Base-by-base conservation (phyloP, 257 asterid species). In the Rehmannia glutinosa region DNA sequence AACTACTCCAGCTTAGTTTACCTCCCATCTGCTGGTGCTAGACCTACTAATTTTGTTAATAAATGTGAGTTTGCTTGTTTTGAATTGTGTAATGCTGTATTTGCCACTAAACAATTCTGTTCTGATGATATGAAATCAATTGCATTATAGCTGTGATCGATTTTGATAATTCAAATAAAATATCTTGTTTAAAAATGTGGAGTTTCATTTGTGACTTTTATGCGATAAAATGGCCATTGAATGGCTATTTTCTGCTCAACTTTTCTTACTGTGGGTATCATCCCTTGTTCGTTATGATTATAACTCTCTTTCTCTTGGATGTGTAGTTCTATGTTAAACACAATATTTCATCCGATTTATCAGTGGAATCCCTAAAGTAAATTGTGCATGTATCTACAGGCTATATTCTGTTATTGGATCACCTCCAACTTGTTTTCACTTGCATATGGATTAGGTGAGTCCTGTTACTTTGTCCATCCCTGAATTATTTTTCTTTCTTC, bases 381-480 rank as follows among this genome's bases (percentile, higher is more conserved):
- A 35, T 32, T 50, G n/a, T 62, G 6, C 12, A 2, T 63, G 5
- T 70, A 28, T 72, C 38, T 71, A 70, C 96, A 93, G 99, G 97
- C 92, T 50, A 57, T 93, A 66, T 93, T 93, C 77, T 93, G 92
- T 77, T 93, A 90, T 61, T 93, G 99, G 99, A 75, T 93, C 55
- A 86, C 97, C 61, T 83, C 96, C 80, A 93, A 85, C 81, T 25
- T 93, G 67, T 93, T 84, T 76, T 90, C 99, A 10, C 89, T 93
- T 68, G 30, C 80, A 52, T 93, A 86, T 66, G 97, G 99, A 61
- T 67, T 76, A 52, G 87, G 99, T 88, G 43, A 83, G 90, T 83
- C 70, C 24, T 19, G 43, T 60, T 33, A 24, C n/a, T 20, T 51
- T 25, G 32, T 42, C 56, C n/a, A 17, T 67, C 30, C 56, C 5